Evolutionary conservation across 2,329 filamentous ascomycete genomes (phyloP).

Genomic region (Tolypocladium nubicola): DNA sequence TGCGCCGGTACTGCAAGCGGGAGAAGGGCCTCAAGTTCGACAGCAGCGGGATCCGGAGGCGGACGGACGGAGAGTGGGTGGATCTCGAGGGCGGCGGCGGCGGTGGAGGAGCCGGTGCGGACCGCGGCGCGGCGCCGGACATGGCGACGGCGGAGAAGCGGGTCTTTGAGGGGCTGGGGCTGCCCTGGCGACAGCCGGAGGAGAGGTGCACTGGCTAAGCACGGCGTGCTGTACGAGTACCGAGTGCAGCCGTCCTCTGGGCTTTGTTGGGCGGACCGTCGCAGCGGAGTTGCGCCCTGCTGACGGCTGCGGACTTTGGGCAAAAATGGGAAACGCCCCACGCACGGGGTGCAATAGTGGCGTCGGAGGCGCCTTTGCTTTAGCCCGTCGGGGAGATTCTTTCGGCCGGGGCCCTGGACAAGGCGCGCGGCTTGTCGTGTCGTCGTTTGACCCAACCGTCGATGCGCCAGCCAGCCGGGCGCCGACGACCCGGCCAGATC

Average conservation of each 20-base stretch:
- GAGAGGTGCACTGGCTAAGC: conserved; percentile 57
- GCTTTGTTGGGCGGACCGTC: background rate
- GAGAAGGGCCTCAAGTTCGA: conserved; percentile 75
- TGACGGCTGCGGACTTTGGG: background rate
- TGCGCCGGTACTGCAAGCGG: conserved; percentile 69
- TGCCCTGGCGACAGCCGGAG: conserved; percentile 55
- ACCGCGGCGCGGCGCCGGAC: conserved; percentile 38
- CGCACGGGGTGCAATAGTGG: background rate
- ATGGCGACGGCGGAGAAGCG: conserved; percentile 67
- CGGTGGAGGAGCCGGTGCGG: background rate
- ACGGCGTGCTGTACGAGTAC: too few species aligned
- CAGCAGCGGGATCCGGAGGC: conserved; percentile 70
- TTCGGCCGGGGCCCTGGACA: background rate
- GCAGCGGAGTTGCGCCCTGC: background rate
- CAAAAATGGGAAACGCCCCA: background rate
- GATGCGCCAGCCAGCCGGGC: background rate
- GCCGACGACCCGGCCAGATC: background rate
- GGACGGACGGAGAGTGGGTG: conserved; percentile 55
- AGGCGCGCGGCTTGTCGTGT: too few species aligned
- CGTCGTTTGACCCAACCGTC: background rate
- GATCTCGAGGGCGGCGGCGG: conserved; percentile 52
- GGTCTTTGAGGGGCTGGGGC: conserved; percentile 66
- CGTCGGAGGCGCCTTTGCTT: background rate
- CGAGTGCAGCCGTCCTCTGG: background rate
- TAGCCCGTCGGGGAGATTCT: background rate